A percentile compares a stretch with the other conserved stretches of the same genome.
These are phyloP conservation scores for Colletotrichum sp. DNA, from an alignment of 2,329 filamentous ascomycete species.

Conservation along the genomic window DNA sequence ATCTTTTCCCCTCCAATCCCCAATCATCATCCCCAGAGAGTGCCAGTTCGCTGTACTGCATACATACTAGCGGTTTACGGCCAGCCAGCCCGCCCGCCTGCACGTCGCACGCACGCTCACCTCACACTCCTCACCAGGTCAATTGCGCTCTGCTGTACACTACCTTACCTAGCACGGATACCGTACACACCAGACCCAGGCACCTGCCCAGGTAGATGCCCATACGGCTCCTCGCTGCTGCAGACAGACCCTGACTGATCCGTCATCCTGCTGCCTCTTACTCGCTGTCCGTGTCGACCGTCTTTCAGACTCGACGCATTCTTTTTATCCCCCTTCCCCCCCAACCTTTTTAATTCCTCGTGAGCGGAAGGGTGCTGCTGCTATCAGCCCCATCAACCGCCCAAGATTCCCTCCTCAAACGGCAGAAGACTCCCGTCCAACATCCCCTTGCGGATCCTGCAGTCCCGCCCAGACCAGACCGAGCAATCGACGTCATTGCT, in stretches of 20 bases:
- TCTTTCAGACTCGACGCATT: conserved; percentile 34
- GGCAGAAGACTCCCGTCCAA: conserved; percentile 75
- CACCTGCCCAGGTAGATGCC: neutral
- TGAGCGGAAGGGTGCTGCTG: conserved; percentile 71
- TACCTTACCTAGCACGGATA: neutral
- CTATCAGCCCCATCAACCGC: conserved; percentile 73
- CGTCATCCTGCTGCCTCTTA: neutral
- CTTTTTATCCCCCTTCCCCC: conserved; percentile 29
- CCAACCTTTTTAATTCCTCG: conserved; percentile 32
- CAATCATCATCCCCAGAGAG: neutral
- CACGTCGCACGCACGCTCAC: neutral
- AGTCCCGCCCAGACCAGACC: conserved; percentile 40
- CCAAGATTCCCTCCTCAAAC: conserved; percentile 84
- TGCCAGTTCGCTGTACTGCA: neutral
- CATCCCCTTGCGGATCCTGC: conserved; percentile 84
- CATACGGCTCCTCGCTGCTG: neutral
- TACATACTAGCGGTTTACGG: neutral
- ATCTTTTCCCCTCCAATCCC: neutral
- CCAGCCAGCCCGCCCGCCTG: neutral
- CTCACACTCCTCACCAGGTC: neutral
- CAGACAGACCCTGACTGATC: conserved; percentile 11
- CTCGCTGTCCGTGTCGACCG: neutral
- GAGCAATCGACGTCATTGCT: conserved; percentile 51
- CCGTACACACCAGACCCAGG: no score
- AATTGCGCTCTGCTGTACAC: neutral